Evolutionary conservation across 768 basidiomycete genomes (phyloP).

Genomic region (Boletus pseudo-olivaceus): DNA sequence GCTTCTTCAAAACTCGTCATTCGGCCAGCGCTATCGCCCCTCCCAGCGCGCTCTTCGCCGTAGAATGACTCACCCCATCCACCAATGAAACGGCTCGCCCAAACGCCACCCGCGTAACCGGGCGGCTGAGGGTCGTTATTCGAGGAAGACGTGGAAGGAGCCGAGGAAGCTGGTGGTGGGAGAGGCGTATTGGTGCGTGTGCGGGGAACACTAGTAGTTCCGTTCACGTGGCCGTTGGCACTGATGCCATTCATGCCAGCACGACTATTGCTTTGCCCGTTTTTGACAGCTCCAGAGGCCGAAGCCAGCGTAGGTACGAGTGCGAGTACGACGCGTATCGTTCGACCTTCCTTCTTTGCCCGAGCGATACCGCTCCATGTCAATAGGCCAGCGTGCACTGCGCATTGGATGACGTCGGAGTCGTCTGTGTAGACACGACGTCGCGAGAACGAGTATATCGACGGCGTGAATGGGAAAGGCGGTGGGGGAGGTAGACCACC

Average conservation of each 20-base stretch:
- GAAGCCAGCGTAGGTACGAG: slow-evolving; percentile 39
- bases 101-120: slow-evolving; percentile 30
- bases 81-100: slow-evolving; percentile 41
- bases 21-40: slow-evolving; percentile 22
- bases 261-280: slow-evolving; percentile 24
- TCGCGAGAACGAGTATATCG: slow-evolving; percentile 29
- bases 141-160: slow-evolving; percentile 26
- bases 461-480: slow-evolving; percentile 29
- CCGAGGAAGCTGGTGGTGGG: slow-evolving; percentile 19
- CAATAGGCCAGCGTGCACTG: slow-evolving; percentile 59
- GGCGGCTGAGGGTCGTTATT: slow-evolving; percentile 22
- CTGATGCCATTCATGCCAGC: slow-evolving; percentile 7
- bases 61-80: slow-evolving; percentile 37
- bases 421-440: slow-evolving; percentile 76
- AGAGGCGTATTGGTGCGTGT: slow-evolving; percentile 30
- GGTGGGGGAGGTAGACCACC: slow-evolving; percentile 50
- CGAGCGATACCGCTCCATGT: slow-evolving; percentile 40
- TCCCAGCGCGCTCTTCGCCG: slow-evolving; percentile 28
- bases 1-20: slow-evolving; percentile 34
- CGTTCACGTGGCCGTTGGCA: slow-evolving; percentile 31
- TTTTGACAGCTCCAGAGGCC: slow-evolving; percentile 41
- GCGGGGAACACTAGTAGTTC: slow-evolving; percentile 27
- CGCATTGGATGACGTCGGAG: slow-evolving; percentile 67
- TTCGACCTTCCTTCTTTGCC: slow-evolving; percentile 37
- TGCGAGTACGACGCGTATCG: slow-evolving; percentile 41